These are phyloP conservation scores for Capsicum chinense DNA, from an alignment of 257 asterid genomes.

Conservation along the genomic window DNA sequence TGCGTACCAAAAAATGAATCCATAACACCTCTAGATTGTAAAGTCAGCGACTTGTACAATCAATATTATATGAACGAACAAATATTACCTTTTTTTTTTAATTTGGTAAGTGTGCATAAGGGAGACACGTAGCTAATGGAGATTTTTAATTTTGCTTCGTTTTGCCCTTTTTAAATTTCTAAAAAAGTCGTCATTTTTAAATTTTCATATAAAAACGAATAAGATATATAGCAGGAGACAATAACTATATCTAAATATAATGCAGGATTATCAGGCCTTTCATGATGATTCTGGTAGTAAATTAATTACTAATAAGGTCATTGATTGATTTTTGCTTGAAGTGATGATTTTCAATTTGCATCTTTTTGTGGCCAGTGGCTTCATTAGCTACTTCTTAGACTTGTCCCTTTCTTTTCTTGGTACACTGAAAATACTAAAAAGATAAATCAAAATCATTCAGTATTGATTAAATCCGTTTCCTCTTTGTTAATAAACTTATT, in stretches of 20 bases:
- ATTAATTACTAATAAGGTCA: neutral
- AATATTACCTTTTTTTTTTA: neutral
- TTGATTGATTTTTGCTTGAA: too few species aligned
- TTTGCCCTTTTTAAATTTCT: neutral
- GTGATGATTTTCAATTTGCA: neutral
- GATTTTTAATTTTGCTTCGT: neutral
- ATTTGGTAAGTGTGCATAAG: neutral
- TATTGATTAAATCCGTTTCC: neutral
- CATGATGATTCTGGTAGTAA: neutral
- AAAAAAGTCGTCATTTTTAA: neutral
- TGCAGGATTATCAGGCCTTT: neutral
- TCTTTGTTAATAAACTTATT: too few species aligned
- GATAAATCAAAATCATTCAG: neutral
- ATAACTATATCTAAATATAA: neutral
- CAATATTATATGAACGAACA: neutral
- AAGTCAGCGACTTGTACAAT: conserved; percentile 14
- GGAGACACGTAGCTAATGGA: neutral
- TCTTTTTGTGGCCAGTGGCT: neutral
- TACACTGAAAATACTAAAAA: too few species aligned
- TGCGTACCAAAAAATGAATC: neutral
- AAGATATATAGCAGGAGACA: neutral
- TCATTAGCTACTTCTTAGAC: neutral
- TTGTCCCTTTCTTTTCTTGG: too few species aligned
- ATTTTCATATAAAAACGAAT: neutral
- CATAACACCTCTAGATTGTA: neutral